Base-by-base conservation (phyloP, 768 basidiomycete genomes). In the Podaxis sp. region DNA sequence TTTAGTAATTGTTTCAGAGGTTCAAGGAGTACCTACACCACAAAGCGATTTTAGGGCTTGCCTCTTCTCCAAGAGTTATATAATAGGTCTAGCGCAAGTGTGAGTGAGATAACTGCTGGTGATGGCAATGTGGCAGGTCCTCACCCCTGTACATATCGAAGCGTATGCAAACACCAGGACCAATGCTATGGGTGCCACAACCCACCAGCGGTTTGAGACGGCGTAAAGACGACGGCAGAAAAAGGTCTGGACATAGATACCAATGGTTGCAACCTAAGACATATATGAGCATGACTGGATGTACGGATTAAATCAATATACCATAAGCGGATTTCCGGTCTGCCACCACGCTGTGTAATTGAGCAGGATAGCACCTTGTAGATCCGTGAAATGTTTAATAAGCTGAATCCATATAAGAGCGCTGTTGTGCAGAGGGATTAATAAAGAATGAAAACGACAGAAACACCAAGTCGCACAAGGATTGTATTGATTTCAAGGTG, bases 261-360 rank as follows among this genome's bases (percentile, higher is more conserved):
- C 73, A 20, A 76, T 72, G n/a, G 64, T 58, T 11, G 74, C 74
- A 8, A 74, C 72, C 75, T 76, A 44, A 38, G 13, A 46, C 7
- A 8, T 49, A 8, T 12, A 50, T 20, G 48, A 46, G 44, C 15
- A 8, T 56, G 12, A 12, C 8, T 55, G 11, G 54, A 40, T 10
- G 20, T 30, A 30, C 1, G 12, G 15, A 33, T 26, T 12, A 24
- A 30, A 55, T 2, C 20, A 22, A 55, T 57, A 48, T 46, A 76
- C 75, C 69, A 76, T 74, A 8, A 76, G 55, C 1, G 69, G 58
- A 48, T 71, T 74, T 4, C 73, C 73, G 0, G 70, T 64, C 64
- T 73, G 70, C 72, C 72, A 76, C 76, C 76, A 77, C 3, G 70
- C 58, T 2, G 73, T 73, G 56, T 72, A 74, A 38, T 66, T 73